These are phyloP conservation scores for Aspergillus funiculosus DNA, from an alignment of 495 filamentous ascomycete species.

Conservation along the genomic window DNA sequence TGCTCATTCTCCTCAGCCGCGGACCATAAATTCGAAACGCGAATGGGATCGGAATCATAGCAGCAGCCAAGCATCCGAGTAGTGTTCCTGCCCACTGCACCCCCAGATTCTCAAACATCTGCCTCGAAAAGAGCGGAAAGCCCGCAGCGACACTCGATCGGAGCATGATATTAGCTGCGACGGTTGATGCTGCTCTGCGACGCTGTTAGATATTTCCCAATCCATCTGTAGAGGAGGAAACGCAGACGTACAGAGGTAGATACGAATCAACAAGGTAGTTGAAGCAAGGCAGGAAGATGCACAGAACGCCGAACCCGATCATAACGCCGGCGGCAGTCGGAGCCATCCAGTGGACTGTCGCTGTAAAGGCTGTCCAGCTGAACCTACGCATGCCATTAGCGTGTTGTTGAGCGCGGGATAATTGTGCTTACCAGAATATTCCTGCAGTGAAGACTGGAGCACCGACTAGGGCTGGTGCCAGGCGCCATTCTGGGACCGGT, in stretches of 20 bases:
- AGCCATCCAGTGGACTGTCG: conserved; percentile 22
- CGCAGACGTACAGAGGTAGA: conserved; percentile 53
- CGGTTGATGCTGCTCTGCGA: conserved; percentile 61
- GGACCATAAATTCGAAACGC: conserved; percentile 58
- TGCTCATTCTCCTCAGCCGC: conserved; percentile 42
- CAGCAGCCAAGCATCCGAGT: conserved; percentile 60
- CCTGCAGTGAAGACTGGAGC: conserved; percentile 47
- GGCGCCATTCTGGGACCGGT: conserved; percentile 45
- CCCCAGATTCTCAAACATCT: conserved; percentile 68
- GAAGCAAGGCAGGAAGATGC: conserved; percentile 23
- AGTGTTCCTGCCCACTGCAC: conserved; percentile 69
- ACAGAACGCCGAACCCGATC: conserved; percentile 19
- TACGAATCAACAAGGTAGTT: conserved; percentile 27
- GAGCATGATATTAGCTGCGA: conserved; percentile 77
- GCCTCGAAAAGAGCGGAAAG: conserved; percentile 69
- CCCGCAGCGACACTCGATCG: conserved; percentile 63
- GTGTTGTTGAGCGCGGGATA: conserved; percentile 70
- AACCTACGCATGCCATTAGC: conserved; percentile 61
- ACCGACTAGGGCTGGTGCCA: conserved; percentile 40
- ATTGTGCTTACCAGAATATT: conserved; percentile 60
- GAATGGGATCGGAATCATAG: conserved; percentile 67
- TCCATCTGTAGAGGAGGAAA: neutral
- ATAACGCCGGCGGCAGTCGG: conserved; percentile 17
- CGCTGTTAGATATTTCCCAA: neutral
- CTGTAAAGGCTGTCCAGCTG: conserved; percentile 22